phyloP scores from a whole-genome alignment of 768 basidiomycete species.

The Termitomyces sp. region DNA sequence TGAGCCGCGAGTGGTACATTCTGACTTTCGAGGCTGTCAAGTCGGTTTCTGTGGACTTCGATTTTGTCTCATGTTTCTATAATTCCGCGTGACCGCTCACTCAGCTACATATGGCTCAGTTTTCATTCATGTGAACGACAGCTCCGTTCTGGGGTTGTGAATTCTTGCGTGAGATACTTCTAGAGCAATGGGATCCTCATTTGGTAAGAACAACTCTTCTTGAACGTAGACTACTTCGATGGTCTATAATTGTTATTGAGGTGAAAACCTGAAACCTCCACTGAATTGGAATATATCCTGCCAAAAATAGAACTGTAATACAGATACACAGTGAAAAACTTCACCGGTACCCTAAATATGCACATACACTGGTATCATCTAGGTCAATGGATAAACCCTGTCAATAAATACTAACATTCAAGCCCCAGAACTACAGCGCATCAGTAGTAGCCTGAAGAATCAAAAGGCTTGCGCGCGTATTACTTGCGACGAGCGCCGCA shows the following conservation, averaged over 20 bases:
- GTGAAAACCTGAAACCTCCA: not conserved
- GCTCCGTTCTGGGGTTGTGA: not conserved
- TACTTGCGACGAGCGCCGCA: conserved; percentile 60
- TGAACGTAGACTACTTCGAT: not conserved
- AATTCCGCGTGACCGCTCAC: not conserved
- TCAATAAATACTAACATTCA: not conserved
- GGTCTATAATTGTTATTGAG: not conserved
- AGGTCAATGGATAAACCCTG: not conserved
- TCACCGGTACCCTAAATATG: not conserved
- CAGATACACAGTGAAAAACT: not conserved
- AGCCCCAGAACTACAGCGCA: not conserved
- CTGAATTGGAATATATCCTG: not conserved
- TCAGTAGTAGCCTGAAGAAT: conserved; percentile 41
- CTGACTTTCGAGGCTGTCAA: not conserved
- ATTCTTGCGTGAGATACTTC: not conserved
- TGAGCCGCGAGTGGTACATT: too few relatives aligned
- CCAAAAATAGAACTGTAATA: not conserved
- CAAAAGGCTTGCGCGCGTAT: conserved; percentile 46
- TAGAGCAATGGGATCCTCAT: not conserved
- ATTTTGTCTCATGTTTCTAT: not conserved
- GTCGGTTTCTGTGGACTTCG: not conserved
- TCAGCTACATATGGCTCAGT: not conserved
- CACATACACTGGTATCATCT: not conserved
- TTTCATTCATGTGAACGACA: not conserved
- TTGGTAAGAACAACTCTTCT: not conserved